phyloP scores from a whole-genome alignment of 1,284 basidiomycete genomes.

The Rhizopogon parksii region DNA sequence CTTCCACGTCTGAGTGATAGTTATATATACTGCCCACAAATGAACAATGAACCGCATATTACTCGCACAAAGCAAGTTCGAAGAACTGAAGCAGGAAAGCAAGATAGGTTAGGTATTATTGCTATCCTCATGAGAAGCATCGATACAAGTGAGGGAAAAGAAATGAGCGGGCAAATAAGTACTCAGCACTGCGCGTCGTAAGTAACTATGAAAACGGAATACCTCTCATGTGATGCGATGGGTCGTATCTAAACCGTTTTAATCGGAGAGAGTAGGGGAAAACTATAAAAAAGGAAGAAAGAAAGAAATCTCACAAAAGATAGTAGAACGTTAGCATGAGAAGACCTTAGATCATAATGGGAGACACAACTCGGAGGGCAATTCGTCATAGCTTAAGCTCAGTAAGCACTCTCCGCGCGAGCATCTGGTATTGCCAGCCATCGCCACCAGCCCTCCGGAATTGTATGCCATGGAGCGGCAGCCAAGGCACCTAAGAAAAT shows the following conservation, averaged over 20 bases:
- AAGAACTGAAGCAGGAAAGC: not conserved
- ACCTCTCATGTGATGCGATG: not conserved
- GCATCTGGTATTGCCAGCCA: conserved; percentile 96
- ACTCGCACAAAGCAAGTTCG: not conserved
- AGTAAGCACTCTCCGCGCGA: conserved; percentile 88
- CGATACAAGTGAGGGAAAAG: conserved; percentile 2
- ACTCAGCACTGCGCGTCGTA: not conserved
- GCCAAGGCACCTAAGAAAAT: conserved; percentile 71
- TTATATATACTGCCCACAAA: too few relatives aligned
- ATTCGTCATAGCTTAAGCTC: conserved; percentile 76
- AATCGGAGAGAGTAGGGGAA: not conserved
- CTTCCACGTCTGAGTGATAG: too few relatives aligned
- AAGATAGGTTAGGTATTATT: conserved; percentile 7
- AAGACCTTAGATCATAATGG: not conserved
- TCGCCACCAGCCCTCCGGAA: conserved; percentile 91
- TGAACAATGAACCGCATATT: too few relatives aligned
- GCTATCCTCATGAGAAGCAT: conserved; percentile 8
- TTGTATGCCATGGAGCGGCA: conserved; percentile 93
- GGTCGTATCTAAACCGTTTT: conserved; percentile 2
- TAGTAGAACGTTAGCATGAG: not conserved
- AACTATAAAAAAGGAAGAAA: not conserved
- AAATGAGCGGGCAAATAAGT: conserved; percentile 4
- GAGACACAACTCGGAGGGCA: not conserved
- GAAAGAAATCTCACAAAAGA: conserved; percentile 1
- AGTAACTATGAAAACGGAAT: not conserved